Evolutionary conservation across 2,329 filamentous ascomycete species (phyloP), one percentile per base, ranked within the genome.

Genomic region (Claviceps arundinis): DNA sequence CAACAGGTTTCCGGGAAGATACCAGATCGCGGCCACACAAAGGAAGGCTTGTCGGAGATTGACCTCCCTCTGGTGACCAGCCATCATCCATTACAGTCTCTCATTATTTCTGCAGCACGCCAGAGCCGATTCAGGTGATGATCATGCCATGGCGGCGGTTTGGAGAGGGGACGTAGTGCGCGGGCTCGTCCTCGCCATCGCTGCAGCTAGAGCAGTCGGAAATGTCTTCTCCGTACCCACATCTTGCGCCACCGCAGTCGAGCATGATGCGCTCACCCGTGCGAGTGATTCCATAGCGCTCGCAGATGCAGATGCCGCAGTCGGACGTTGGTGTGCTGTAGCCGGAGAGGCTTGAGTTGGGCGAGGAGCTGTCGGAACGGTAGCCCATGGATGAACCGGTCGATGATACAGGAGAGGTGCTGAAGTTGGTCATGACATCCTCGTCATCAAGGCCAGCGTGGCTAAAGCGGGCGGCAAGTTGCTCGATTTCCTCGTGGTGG

Each of bases 251-350:
- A 61, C 89, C 89, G 65, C 91, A 97, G 80, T 96, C 90, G 68
- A 96, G 82, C 80, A 91, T 93, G 78, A 97, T 86, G 64, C 90
- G 84, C 70, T 94, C 86, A 65, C 90, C 89, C 69, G 85, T 84
- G 72, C 89, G 87, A 58, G 90, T 96, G 75, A 97, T 95, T 62
- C 90, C 91, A 75, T 93, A 96, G 73, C 90, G 87, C 70, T 96
- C 89, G 73, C 91, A 97, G 58, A 85, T 89, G 81, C 93, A 97
- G 67, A 78, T 79, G 64, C 78, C 84, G 71, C 81, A 82, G 63
- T 85, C 86, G 50, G 85, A 89, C 70, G 77, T 77, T 56, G 85
- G 85, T 56, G 83, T 87, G 75, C 87, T 89, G 69, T 88, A 90
- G 61, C 84, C 85, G 52, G 85, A 84, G 60, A 85, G 76, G 55